Evolutionary conservation across 441 rosid species (phyloP).

Genomic region (Adansonia grandidieri): DNA sequence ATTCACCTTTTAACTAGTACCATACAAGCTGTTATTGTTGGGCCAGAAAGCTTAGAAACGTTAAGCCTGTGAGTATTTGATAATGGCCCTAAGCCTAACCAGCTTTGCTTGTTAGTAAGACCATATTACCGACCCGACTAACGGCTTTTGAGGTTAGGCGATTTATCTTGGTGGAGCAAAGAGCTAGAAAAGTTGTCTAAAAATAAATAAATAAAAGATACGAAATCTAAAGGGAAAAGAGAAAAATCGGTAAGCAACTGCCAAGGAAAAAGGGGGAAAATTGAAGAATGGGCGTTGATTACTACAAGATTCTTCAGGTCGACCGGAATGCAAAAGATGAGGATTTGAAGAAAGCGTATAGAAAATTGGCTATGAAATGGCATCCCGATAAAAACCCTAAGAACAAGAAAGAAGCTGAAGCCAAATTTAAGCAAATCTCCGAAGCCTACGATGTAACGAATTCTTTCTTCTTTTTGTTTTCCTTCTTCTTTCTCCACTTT

Average conservation of each 20-base stretch:
- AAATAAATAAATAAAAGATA: too few species aligned
- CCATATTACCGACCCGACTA: not conserved
- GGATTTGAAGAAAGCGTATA: too few species aligned
- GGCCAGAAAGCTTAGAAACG: not conserved
- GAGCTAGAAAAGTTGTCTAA: too few species aligned
- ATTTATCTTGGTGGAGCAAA: too few species aligned
- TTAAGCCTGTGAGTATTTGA: not conserved
- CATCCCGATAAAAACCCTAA: too few species aligned
- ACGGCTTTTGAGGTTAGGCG: not conserved
- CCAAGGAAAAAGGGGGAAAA: too few species aligned
- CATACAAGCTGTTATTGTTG: not conserved
- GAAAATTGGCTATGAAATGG: too few species aligned
- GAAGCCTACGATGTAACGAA: slow-evolving; percentile 75
- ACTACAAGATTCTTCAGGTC: too few species aligned
- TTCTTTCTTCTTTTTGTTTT: not conserved
- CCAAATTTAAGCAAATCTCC: slow-evolving; percentile 81
- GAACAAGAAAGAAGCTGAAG: slow-evolving; percentile 78
- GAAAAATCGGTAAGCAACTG: too few species aligned
- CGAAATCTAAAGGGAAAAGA: too few species aligned
- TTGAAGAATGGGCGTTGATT: slow-evolving; percentile 61
- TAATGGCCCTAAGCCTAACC: not conserved
- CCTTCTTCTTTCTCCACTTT: not conserved
- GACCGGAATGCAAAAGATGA: too few species aligned
- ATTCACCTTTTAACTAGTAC: too few species aligned
- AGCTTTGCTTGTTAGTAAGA: not conserved